Evolutionary conservation across 768 basidiomycete genomes (phyloP).

Genomic region (Boletellus ananas): DNA sequence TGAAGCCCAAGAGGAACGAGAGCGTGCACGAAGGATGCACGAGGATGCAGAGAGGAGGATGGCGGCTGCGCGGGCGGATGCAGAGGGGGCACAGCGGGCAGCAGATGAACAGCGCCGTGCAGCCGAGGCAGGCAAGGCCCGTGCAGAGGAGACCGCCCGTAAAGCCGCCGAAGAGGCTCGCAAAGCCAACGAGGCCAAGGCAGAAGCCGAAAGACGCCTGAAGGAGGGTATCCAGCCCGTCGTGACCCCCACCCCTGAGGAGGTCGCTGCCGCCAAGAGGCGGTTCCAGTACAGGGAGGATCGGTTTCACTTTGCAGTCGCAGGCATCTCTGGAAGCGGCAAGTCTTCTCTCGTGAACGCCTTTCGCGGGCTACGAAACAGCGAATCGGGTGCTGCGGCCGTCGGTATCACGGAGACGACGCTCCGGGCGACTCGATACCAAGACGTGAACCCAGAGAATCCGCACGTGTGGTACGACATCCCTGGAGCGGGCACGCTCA

Average conservation of each 20-base stretch:
- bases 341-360: constrained; percentile 37
- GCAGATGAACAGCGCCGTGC: constrained; percentile 10
- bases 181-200: constrained; percentile 3
- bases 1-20: constrained; percentile 6
- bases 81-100: constrained; percentile 1
- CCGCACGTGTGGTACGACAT: constrained; percentile 35
- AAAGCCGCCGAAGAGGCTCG: constrained; percentile 13
- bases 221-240: constrained; percentile 27
- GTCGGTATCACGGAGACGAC: constrained; percentile 33
- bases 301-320: constrained; percentile 31
- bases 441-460: constrained; percentile 16
- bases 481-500: constrained; percentile 35
- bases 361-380: constrained; percentile 28
- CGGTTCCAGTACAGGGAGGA: constrained; percentile 22
- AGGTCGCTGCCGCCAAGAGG: constrained; percentile 15
- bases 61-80: constrained; percentile 9
- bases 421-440: constrained; percentile 20
- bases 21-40: not conserved
- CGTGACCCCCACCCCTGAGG: constrained; percentile 19
- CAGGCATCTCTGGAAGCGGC: constrained; percentile 33
- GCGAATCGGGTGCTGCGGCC: constrained; percentile 21
- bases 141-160: constrained; percentile 7
- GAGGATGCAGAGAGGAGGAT: constrained; percentile 6
- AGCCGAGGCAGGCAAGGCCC: constrained; percentile 5
- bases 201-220: constrained; percentile 16